Evolutionary conservation across 1,284 basidiomycete genomes (phyloP), one percentile per base, ranked within the genome.

Genomic region (Rhodotorula sp.): DNA sequence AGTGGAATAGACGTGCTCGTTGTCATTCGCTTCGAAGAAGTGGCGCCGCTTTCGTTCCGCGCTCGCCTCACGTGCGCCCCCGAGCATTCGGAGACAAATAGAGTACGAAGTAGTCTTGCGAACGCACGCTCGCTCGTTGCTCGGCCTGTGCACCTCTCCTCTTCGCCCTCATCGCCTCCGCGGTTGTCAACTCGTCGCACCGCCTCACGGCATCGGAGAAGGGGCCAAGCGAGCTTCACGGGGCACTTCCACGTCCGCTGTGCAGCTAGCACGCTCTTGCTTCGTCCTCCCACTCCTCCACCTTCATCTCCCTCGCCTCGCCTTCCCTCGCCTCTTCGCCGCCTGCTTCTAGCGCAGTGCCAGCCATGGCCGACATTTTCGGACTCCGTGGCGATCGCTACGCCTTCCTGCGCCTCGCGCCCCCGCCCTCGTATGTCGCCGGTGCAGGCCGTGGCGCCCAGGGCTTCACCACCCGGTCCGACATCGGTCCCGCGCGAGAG

Each of bases 401-500:
- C 56, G 67, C 75, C 54, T 70, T 73, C 61, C 68, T 73, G 0
- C 66, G 66, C 10, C 59, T 70, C 27, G 72, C 72, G 7, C 66
- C 70, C 13, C 70, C 70, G 0, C 70, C 72, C 8, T 73, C 91
- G 2, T 97, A 96, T 82, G 94, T 97, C 61, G 94, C 94, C 77
- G 93, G 94, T 90, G 89, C 97, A 54, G 93, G 94, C 84, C 88
- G 93, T 86, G 94, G 93, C 41, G 95, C 96, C 63, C 97, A 94
- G 64, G 97, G 96, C 71, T 99, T 99, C 83, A 99, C 96, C 0
- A 99, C 95, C 13, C 91, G 96, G 65, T 97, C 94, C 60, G 96
- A 99, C 88, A 99, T 99, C 76, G 96, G 96, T 81, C 97, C 96
- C 60, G 96, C 96, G 7, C 87, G 97, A 81, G 94, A 97, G 81